Percentiles rank a stretch among this genome's conserved stretches.
Evolutionary conservation across 164 flowering plant genomes (phyloP).

Genomic region (Vitis cinerea): DNA sequence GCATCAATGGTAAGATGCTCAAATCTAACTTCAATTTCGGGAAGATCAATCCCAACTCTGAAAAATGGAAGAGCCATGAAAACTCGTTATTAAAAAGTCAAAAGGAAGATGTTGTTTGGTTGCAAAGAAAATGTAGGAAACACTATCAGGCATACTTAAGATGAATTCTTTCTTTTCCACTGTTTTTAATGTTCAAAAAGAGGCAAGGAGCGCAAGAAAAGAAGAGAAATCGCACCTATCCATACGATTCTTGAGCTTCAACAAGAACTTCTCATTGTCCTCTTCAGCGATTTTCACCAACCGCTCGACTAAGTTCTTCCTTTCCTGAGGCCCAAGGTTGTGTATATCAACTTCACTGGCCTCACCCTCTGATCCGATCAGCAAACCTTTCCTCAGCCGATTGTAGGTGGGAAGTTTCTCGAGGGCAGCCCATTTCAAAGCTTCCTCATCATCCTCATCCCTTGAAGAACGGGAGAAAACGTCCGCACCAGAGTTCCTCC

Average conservation of each 20-base stretch:
- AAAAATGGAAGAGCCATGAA: background rate
- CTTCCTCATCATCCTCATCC: constrained; percentile 59
- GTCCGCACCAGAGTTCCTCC: constrained; percentile 11
- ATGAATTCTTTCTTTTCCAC: too few species aligned
- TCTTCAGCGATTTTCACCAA: constrained; percentile 57
- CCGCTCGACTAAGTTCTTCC: constrained; percentile 51
- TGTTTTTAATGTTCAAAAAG: too few species aligned
- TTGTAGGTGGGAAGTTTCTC: constrained; percentile 32
- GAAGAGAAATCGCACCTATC: constrained; percentile 38
- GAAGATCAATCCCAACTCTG: constrained; percentile 44
- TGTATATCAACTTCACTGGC: constrained; percentile 49
- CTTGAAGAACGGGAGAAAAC: constrained; percentile 27
- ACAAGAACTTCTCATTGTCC: constrained; percentile 77
- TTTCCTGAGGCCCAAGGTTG: constrained; percentile 50
- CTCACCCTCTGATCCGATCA: constrained; percentile 27
- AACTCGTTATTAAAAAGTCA: too few species aligned
- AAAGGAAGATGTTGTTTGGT: too few species aligned
- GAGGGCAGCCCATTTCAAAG: constrained; percentile 57
- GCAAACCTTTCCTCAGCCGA: constrained; percentile 39
- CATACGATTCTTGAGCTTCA: constrained; percentile 57
- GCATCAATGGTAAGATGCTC: constrained; percentile 39
- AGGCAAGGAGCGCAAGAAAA: too few species aligned
- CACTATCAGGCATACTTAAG: too few species aligned
- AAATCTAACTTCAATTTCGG: constrained; percentile 39
- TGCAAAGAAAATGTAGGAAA: too few species aligned